Base-by-base conservation (phyloP, 164 flowering plant genomes). In the Saururus chinensis region DNA sequence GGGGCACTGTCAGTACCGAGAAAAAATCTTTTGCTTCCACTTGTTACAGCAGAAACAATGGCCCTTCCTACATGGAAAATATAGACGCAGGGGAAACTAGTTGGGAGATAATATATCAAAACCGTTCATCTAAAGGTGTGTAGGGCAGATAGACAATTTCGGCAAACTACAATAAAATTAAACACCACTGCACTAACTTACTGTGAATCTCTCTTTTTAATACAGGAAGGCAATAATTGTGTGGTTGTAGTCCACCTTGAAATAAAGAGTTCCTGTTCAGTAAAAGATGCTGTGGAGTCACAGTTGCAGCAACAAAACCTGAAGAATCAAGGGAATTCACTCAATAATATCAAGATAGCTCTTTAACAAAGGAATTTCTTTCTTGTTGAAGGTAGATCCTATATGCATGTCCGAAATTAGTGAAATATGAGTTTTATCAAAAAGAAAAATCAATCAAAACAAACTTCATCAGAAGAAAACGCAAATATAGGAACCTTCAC, bases 1-100 rank as follows among this genome's bases (percentile, higher is more conserved):
- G 99, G 99, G 66, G 97, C 99, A 77, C 97, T 95, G 70, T 95
- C 99, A 69, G 99, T 95, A 67, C 97, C 99, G 49, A 89, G 92
- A 71, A 95, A 95, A 66, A 87, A 91, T 40, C 65, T 75, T 67
- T 74, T 88, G 66, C 82, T 91, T 62, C 97, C 97, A 63, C 96
- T 84, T 6, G 99, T 95, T 45, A 95, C 96, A 58, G 97, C 99
- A 40, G 88, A 63, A 66, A 87, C 88, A 64, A 95, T 81, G 51
- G 97, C 95, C 69, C 80, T 88, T 71, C 98, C 98, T 93, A 59
- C 4, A 79, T 30, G 42, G 4, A 60, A 59, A 25, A 8, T 20
- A 54, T 65, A 24, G 42, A 63, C 60, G 21, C 9, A 60, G 45
- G 6, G 63, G 13, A 68, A 41, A 40, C 19, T 21, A 4, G 10